These are phyloP conservation scores for Veloporphyrellus conicus DNA, from an alignment of 1,284 basidiomycete genomes.

Conservation along the genomic window DNA sequence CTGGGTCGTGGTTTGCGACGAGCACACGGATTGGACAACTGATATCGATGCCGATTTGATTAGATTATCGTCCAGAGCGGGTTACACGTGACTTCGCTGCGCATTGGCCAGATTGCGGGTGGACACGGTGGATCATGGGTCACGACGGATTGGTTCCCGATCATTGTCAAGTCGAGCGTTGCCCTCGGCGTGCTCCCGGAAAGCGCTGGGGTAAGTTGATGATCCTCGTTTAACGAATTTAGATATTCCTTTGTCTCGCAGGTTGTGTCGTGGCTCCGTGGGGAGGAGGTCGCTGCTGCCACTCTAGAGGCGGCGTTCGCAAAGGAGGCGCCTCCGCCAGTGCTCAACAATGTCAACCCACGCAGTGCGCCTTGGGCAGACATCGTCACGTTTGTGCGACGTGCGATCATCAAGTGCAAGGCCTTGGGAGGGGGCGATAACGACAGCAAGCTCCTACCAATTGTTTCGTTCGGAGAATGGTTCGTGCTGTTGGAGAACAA, in stretches of 20 bases:
- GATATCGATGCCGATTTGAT: neutral
- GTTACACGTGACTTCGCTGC: constrained; percentile 21
- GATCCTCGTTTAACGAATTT: no score
- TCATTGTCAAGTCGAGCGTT: constrained; percentile 27
- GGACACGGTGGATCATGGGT: constrained; percentile 28
- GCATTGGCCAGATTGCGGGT: constrained; percentile 31
- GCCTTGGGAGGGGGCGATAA: constrained; percentile 8
- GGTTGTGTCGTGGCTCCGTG: constrained; percentile 25
- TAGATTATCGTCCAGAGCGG: constrained; percentile 26
- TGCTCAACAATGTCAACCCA: constrained; percentile 27
- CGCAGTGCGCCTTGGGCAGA: constrained; percentile 15
- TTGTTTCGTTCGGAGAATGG: constrained; percentile 27
- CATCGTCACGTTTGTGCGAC: constrained; percentile 14
- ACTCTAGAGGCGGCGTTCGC: constrained; percentile 20
- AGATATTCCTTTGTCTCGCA: neutral
- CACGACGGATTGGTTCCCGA: constrained; percentile 30
- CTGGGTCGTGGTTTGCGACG: neutral
- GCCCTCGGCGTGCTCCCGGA: constrained; percentile 28
- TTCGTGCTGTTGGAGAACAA: constrained; percentile 18
- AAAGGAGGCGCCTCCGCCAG: neutral
- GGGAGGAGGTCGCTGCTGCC: constrained; percentile 17
- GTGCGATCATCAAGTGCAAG: constrained; percentile 6
- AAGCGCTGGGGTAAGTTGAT: constrained; percentile 22
- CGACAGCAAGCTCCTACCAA: constrained; percentile 7
- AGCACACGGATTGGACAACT: neutral